Conservation (phyloP, 2,329 filamentous ascomycete species). For the Ophiostoma himal-ulmi region DNA sequence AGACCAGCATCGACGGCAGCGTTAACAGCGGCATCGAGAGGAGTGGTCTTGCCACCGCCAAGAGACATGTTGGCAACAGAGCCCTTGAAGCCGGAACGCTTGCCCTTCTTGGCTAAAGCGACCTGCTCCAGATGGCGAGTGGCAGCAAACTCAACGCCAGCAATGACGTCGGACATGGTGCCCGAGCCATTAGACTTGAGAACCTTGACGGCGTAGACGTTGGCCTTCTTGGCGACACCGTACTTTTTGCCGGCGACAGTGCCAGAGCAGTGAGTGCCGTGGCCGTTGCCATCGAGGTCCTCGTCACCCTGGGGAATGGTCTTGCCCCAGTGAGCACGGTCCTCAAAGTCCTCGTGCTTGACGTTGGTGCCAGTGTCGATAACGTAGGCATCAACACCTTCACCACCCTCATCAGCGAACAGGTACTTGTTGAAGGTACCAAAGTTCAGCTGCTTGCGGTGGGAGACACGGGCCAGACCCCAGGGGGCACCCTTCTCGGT, state of each 20-base stretch:
- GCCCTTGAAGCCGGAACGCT: slow-evolving; percentile 97
- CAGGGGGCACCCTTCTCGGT: slow-evolving; percentile 93
- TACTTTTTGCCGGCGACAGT: slow-evolving; percentile 98
- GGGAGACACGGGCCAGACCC: slow-evolving; percentile 96
- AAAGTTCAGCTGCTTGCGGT: slow-evolving; percentile 81
- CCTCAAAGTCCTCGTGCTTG: slow-evolving; percentile 95
- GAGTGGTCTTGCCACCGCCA: slow-evolving; percentile 90
- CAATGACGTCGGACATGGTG: slow-evolving; percentile 97
- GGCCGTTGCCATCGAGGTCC: slow-evolving; percentile 91
- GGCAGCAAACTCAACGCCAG: slow-evolving; percentile 94
- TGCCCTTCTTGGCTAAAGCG: slow-evolving; percentile 73
- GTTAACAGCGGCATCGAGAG: slow-evolving; percentile 88
- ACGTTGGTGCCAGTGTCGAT: slow-evolving; percentile 96
- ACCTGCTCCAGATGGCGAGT: slow-evolving; percentile 70
- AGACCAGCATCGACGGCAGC: slow-evolving; percentile 86
- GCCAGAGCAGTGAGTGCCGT: slow-evolving; percentile 98
- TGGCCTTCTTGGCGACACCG: slow-evolving; percentile 98
- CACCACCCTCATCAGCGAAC: slow-evolving; percentile 80
- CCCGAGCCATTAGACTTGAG: slow-evolving; percentile 95
- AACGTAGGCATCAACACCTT: slow-evolving; percentile 97
- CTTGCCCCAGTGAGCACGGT: slow-evolving; percentile 92
- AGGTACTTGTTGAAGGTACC: slow-evolving; percentile 98
- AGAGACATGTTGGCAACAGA: slow-evolving; percentile 99
- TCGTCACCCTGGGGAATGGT: slow-evolving; percentile 81
- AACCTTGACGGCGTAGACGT: slow-evolving; percentile 96